phyloP scores from a whole-genome alignment of 176 grass and related monocot species.

The Panicum miliaceum region DNA sequence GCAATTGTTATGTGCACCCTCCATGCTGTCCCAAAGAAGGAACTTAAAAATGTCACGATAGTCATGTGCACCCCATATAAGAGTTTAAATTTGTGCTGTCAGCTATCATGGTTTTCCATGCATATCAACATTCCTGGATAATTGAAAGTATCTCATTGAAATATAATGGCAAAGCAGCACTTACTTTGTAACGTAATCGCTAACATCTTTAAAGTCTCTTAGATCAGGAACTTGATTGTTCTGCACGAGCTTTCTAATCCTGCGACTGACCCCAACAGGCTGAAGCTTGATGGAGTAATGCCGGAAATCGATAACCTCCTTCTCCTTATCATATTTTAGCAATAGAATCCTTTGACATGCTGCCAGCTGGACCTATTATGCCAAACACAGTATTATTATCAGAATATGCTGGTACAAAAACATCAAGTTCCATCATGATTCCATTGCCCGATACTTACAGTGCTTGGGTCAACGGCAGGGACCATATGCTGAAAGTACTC shows the following conservation, averaged over 20 bases:
- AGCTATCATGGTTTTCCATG: background rate
- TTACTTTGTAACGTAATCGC: slow-evolving; percentile 77
- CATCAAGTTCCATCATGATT: background rate
- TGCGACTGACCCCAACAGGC: slow-evolving; percentile 65
- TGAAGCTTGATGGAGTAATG: slow-evolving; percentile 73
- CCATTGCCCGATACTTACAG: slow-evolving; percentile 43
- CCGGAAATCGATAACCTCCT: slow-evolving; percentile 54
- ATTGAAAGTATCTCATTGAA: background rate
- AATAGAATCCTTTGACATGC: slow-evolving; percentile 58
- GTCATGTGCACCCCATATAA: background rate
- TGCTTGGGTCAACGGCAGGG: slow-evolving; percentile 62
- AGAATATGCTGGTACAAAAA: background rate
- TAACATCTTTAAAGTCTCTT: slow-evolving; percentile 62
- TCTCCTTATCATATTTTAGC: slow-evolving; percentile 64
- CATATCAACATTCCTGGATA: background rate
- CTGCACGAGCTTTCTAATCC: slow-evolving; percentile 69
- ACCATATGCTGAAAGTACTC: slow-evolving; percentile 60
- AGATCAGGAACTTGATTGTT: slow-evolving; percentile 68
- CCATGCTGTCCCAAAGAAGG: background rate
- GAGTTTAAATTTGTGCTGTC: background rate
- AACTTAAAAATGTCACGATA: background rate
- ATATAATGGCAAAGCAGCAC: background rate
- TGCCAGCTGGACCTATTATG: slow-evolving; percentile 58
- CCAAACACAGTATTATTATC: background rate
- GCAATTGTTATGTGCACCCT: background rate